Evolutionary conservation across 768 basidiomycete genomes (phyloP).

Genomic region (Lyophyllum atratum): DNA sequence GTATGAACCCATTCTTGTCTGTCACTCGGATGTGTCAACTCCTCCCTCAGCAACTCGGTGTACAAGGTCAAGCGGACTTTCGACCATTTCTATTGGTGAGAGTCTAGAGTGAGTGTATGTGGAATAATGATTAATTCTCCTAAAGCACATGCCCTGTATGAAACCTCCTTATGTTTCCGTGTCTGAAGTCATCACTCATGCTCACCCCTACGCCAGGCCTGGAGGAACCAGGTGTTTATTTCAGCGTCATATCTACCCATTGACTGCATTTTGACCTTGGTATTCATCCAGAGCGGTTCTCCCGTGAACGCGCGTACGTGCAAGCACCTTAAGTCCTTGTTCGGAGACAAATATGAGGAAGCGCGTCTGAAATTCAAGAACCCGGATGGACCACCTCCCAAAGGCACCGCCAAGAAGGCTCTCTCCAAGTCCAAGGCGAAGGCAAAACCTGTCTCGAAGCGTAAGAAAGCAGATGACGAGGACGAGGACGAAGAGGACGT

Average conservation of each 20-base stretch:
- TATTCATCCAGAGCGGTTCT: slow-evolving; percentile 22
- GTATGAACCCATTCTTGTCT: slow-evolving; percentile 4
- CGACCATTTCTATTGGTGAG: slow-evolving; percentile 46
- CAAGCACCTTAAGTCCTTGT: slow-evolving; percentile 45
- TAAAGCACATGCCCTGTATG: slow-evolving; percentile 35
- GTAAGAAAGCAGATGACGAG: slow-evolving; percentile 24
- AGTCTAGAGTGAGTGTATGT: background rate
- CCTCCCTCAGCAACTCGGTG: slow-evolving; percentile 34
- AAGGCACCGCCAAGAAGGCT: slow-evolving; percentile 23
- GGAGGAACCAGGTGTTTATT: slow-evolving; percentile 31
- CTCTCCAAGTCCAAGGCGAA: slow-evolving; percentile 16
- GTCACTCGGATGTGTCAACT: background rate
- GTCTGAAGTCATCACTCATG: background rate
- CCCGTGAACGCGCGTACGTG: slow-evolving; percentile 51
- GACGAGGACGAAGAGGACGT: slow-evolving; percentile 17
- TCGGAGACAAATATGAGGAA: slow-evolving; percentile 49
- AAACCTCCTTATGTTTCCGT: background rate
- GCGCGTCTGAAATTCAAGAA: slow-evolving; percentile 47
- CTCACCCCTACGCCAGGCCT: slow-evolving; percentile 22
- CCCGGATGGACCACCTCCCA: slow-evolving; percentile 31
- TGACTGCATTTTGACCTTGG: background rate
- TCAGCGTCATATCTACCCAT: background rate
- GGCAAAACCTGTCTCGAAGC: slow-evolving; percentile 18
- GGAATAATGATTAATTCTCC: background rate
- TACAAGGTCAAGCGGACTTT: slow-evolving; percentile 45